Evolutionary conservation across 1,139 yeast species (phyloP), one percentile per base, ranked within the genome.

Genomic region (Lodderomyces beijingensis): DNA sequence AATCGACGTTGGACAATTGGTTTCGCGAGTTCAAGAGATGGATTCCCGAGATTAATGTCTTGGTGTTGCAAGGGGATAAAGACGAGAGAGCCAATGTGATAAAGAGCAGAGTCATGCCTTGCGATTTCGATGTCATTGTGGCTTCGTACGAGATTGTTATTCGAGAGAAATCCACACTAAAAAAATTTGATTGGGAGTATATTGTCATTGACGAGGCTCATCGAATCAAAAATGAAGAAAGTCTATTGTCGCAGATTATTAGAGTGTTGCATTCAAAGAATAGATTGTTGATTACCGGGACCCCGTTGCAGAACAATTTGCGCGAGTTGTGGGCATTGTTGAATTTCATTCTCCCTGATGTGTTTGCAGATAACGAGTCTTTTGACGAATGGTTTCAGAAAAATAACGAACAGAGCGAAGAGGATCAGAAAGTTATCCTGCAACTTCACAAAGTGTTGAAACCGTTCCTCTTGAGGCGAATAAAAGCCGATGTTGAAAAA

Each of bases 381-480:
- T 83, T 83, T 51, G 91, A 82, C 51, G 79, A 72, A 38, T 83
- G 89, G 91, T 82, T 82, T 48, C 60, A 60, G 15, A 47, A 45
- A 28, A 50, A 51, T 10, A 49, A 45, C 15, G 57, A 53, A 16
- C 44, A 50, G 4, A 23, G 14, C 14, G 55, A 55, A 14, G 57
- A 57, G 22, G 56, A 57, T 19, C 65, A 63, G 21, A 73, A 73
- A 44, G 81, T 89, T 4, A 86, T 91, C 14, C 78, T 79, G 46
- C 97, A 91, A 59, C 65, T 91, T 32, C 97, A 89, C 60, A 82
- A 88, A 46, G 96, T 91, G 4, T 67, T 89, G 39, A 74, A 79
- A 39, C 93, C 93, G 5, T 83, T 83, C 49, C 60, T 83, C 29
- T 62, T 83, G 41, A 72, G 93, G 53, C 74, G 93, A 59, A 76